Percentiles rank a stretch among this genome's conserved stretches.
Evolutionary conservation across 805 yeast genomes (phyloP).

Genomic region (Candida pseudofarinosa): DNA sequence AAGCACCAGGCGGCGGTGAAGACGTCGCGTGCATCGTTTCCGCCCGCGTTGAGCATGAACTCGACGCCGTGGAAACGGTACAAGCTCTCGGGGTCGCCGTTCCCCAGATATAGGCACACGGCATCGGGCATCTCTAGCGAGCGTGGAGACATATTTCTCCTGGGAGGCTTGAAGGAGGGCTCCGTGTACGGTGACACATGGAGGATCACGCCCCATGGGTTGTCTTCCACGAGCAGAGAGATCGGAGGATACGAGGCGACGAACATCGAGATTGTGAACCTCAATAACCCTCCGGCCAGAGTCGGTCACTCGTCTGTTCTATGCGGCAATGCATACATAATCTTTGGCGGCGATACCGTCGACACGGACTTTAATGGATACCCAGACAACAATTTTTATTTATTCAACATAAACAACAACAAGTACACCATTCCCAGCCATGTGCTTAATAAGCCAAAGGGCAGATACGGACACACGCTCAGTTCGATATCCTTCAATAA

Average conservation of each 20-base stretch:
- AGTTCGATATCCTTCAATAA: slow-evolving; percentile 58
- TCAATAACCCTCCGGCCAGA: slow-evolving; percentile 87
- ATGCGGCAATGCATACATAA: slow-evolving; percentile 91
- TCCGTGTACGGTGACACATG: slow-evolving; percentile 95
- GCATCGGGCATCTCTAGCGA: slow-evolving; percentile 75
- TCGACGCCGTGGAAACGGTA: slow-evolving; percentile 64
- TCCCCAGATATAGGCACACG: slow-evolving; percentile 93
- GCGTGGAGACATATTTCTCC: slow-evolving; percentile 74
- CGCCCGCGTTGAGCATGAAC: background rate
- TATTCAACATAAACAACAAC: slow-evolving; percentile 58
- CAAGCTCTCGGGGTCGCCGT: slow-evolving; percentile 71
- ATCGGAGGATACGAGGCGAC: slow-evolving; percentile 27
- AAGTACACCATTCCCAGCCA: slow-evolving; percentile 44
- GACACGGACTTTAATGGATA: slow-evolving; percentile 69
- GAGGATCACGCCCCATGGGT: slow-evolving; percentile 60
- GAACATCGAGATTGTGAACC: slow-evolving; percentile 49
- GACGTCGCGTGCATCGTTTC: slow-evolving; percentile 8
- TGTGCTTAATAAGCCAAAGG: slow-evolving; percentile 64
- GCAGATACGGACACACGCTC: slow-evolving; percentile 92
- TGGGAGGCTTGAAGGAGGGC: slow-evolving; percentile 94
- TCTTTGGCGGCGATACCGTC: slow-evolving; percentile 95
- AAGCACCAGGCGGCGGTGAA: slow-evolving; percentile 9
- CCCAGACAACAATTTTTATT: slow-evolving; percentile 85
- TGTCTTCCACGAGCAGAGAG: slow-evolving; percentile 14
- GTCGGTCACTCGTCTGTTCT: slow-evolving; percentile 93